Conservation (phyloP, 2,329 filamentous ascomycete species). For the Ceratocystis cacaofunesta region DNA sequence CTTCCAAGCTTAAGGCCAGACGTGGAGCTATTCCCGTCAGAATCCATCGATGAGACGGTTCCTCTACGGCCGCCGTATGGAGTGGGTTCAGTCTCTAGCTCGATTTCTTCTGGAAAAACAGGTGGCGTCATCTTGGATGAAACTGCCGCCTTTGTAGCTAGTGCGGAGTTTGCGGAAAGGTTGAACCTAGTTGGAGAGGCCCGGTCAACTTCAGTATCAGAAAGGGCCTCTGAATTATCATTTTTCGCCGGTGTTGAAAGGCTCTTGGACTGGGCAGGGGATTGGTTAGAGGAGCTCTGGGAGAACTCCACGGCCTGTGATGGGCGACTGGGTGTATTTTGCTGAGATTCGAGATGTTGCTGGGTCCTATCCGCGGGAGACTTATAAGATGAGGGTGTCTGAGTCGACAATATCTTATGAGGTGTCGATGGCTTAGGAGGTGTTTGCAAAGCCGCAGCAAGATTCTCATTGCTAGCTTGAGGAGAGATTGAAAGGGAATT, state of each 20-base stretch:
- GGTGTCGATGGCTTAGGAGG: slow-evolving; percentile 1
- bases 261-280: not conserved
- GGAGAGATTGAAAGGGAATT: slow-evolving; percentile 11
- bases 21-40: slow-evolving; percentile 3
- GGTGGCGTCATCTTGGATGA: slow-evolving; percentile 11
- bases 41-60: slow-evolving; percentile 16
- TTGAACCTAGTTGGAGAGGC: slow-evolving; percentile 5
- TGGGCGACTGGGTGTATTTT: slow-evolving; percentile 1
- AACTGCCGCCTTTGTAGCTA: not conserved
- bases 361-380: not conserved
- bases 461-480: slow-evolving; percentile 11
- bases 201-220: slow-evolving; percentile 8
- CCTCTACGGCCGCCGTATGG: slow-evolving; percentile 15
- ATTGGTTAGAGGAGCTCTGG: not conserved
- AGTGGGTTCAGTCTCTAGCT: slow-evolving; percentile 13
- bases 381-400: not conserved
- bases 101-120: slow-evolving; percentile 14
- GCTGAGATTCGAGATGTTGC: not conserved
- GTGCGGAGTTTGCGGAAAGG: not conserved
- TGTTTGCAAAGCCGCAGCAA: slow-evolving; percentile 4
- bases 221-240: not conserved
- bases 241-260: not conserved
- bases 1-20: slow-evolving; percentile 7
- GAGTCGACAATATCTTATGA: not conserved
- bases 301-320: not conserved